phyloP scores from a whole-genome alignment of 768 basidiomycete species.

The Ramaria sp. region DNA sequence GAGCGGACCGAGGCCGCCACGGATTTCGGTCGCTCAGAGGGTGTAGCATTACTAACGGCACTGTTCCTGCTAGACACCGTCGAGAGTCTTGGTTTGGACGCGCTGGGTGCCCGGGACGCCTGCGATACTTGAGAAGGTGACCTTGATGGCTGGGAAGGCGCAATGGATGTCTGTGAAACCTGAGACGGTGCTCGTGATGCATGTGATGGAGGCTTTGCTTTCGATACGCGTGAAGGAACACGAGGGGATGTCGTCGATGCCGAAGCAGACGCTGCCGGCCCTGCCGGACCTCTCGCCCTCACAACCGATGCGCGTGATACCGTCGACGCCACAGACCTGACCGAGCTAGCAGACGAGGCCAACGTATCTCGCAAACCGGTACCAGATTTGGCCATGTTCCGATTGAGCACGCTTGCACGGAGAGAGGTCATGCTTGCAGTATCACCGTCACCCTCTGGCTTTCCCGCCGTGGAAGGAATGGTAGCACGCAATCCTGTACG shows the following conservation, averaged over 20 bases:
- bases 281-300: conserved; percentile 23
- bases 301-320: conserved; percentile 8
- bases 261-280: conserved; percentile 10
- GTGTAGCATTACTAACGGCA: conserved; percentile 4
- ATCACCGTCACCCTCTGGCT: conserved; percentile 26
- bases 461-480: conserved; percentile 11
- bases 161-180: background rate
- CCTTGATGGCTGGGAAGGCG: background rate
- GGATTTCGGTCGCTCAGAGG: conserved; percentile 16
- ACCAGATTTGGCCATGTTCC: conserved; percentile 16
- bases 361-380: conserved; percentile 17
- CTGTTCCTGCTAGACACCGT: conserved; percentile 6
- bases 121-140: conserved; percentile 3
- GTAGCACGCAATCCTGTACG: conserved; percentile 16
- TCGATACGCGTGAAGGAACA: background rate
- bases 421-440: conserved; percentile 31
- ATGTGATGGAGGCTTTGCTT: background rate
- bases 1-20: conserved; percentile 27
- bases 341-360: conserved; percentile 26
- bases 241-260: conserved; percentile 4
- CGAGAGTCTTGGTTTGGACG: conserved; percentile 3
- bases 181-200: conserved; percentile 1
- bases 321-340: conserved; percentile 11
- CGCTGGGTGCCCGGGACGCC: background rate
- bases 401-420: conserved; percentile 32